A percentile compares a stretch with the other conserved stretches of the same genome.
Conservation (phyloP, 2,329 filamentous ascomycete genomes). For the Neopestalotiopsis rosae region DNA sequence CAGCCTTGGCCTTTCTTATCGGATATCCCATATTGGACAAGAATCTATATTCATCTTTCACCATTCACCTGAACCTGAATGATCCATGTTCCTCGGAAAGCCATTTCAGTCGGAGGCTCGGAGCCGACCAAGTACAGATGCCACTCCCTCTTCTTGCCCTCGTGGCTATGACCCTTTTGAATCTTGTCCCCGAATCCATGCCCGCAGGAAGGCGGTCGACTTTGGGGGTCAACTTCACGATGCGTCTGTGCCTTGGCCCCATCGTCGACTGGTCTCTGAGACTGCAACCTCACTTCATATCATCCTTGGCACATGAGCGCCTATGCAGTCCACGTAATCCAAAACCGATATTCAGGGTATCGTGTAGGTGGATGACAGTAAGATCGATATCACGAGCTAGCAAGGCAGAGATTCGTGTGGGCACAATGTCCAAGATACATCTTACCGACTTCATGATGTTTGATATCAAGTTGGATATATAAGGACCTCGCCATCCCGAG, state of each 20-base stretch:
- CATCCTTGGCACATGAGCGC: constrained; percentile 6
- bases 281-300: background rate
- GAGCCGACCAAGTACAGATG: background rate
- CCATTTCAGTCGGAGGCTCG: background rate
- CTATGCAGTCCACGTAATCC: constrained; percentile 11
- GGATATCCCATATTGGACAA: background rate
- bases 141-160: background rate
- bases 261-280: background rate
- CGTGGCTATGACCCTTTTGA: constrained; percentile 2
- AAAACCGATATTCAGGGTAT: constrained; percentile 10
- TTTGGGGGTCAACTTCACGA: constrained; percentile 7
- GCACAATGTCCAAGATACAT: background rate
- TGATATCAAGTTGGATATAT: background rate
- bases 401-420: background rate
- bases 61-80: background rate
- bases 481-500: background rate
- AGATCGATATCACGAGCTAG: constrained; percentile 7
- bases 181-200: background rate
- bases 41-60: background rate
- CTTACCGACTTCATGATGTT: background rate
- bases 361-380: constrained; percentile 11
- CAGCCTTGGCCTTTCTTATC: constrained; percentile 1
- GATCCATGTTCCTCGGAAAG: background rate
- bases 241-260: background rate
- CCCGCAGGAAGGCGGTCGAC: background rate